These are phyloP conservation scores for Lagenaria siceraria DNA, from an alignment of 306 rosid species.

Conservation along the genomic window DNA sequence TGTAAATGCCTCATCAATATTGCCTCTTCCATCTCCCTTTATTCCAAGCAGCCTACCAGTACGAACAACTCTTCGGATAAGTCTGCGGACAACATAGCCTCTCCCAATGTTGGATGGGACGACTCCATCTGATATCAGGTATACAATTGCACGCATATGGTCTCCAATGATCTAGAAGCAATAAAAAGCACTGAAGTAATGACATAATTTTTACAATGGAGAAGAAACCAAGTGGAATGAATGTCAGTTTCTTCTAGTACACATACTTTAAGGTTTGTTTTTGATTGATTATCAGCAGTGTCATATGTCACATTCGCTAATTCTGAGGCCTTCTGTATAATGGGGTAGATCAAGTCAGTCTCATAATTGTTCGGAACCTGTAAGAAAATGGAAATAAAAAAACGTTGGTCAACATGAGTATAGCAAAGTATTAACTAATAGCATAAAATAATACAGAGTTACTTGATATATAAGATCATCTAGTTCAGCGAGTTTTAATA, in stretches of 20 bases:
- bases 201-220: not conserved
- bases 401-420: conserved; percentile 11
- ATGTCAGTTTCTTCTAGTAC: conserved; percentile 9
- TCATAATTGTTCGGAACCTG: conserved; percentile 94
- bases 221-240: conserved; percentile 12
- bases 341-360: conserved; percentile 93
- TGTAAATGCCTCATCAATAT: conserved; percentile 75
- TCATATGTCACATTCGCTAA: conserved; percentile 62
- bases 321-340: conserved; percentile 59
- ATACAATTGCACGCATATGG: conserved; percentile 93
- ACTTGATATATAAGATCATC: not conserved
- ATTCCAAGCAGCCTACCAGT: conserved; percentile 90
- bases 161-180: conserved; percentile 72
- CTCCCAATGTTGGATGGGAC: conserved; percentile 87
- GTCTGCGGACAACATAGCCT: conserved; percentile 85
- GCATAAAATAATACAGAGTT: not conserved
- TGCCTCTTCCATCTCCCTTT: conserved; percentile 70
- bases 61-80: conserved; percentile 89
- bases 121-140: conserved; percentile 86
- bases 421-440: not conserved
- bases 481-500: not conserved
- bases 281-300: conserved; percentile 51
- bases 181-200: not conserved
- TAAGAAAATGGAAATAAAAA: conserved; percentile 11
- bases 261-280: conserved; percentile 60